Percentiles rank a stretch among this genome's conserved stretches.
phyloP scores from a whole-genome alignment of 768 basidiomycete species.

The Asterophora parasitica region DNA sequence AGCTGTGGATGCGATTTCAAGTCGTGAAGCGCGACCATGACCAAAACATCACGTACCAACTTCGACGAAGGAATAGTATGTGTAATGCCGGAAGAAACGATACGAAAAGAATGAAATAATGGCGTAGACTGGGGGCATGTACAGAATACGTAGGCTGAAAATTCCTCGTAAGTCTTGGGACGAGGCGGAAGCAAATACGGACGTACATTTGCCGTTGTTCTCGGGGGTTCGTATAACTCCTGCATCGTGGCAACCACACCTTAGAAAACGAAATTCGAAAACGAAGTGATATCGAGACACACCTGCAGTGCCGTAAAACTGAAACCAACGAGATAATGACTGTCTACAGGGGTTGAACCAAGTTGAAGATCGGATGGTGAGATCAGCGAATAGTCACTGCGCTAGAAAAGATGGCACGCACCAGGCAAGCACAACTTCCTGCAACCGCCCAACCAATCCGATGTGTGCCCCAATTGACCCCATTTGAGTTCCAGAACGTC shows the following conservation, averaged over 20 bases:
- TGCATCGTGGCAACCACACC: conserved; percentile 22
- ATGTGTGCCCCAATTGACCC: conserved; percentile 56
- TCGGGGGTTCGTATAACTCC: conserved; percentile 63
- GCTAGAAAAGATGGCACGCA: conserved; percentile 22
- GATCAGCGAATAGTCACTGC: neutral
- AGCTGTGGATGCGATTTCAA: conserved; percentile 31
- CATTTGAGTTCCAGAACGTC: conserved; percentile 53
- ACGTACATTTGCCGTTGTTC: conserved; percentile 81
- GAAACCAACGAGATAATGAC: conserved; percentile 53
- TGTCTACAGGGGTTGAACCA: conserved; percentile 37
- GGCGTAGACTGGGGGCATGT: conserved; percentile 81
- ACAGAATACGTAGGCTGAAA: conserved; percentile 66
- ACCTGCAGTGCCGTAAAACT: conserved; percentile 63
- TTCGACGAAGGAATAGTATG: conserved; percentile 42
- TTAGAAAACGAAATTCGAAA: neutral
- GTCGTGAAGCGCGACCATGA: neutral
- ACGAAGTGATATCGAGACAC: conserved; percentile 13
- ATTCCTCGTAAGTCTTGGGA: neutral
- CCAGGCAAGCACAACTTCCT: conserved; percentile 53
- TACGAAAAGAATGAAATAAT: conserved; percentile 85
- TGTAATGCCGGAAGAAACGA: conserved; percentile 76
- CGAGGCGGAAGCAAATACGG: conserved; percentile 3
- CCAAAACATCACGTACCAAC: conserved; percentile 26
- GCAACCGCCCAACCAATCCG: conserved; percentile 73
- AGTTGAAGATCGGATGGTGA: neutral